These are phyloP conservation scores for Ceratocystis eucalypticola DNA, from an alignment of 2,329 filamentous ascomycete species.

Conservation along the genomic window DNA sequence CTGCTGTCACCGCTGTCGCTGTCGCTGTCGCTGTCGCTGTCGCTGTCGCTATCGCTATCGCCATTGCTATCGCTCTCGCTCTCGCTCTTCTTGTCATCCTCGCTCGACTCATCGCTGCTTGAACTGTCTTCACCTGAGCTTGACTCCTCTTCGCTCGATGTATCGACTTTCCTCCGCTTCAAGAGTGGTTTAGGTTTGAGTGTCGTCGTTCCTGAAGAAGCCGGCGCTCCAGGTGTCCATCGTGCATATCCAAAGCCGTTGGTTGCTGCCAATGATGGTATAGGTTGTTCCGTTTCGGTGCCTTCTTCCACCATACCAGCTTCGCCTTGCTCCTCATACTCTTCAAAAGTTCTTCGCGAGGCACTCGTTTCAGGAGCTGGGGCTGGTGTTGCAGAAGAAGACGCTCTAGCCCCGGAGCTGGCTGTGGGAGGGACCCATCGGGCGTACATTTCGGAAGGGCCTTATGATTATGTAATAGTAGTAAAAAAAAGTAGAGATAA, in stretches of 20 bases:
- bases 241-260: constrained; percentile 19
- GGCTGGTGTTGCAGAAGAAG: background rate
- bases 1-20: constrained; percentile 5
- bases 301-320: background rate
- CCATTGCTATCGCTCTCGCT: background rate
- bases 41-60: background rate
- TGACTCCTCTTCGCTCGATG: constrained; percentile 5
- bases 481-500: background rate
- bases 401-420: background rate
- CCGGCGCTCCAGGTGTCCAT: constrained; percentile 15
- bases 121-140: background rate
- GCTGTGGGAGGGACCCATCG: constrained; percentile 17
- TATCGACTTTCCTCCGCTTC: constrained; percentile 1
- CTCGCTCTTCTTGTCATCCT: background rate
- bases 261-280: constrained; percentile 1
- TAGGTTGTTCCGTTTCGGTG: background rate
- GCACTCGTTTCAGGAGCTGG: background rate
- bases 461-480: background rate
- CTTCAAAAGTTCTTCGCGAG: background rate
- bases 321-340: background rate
- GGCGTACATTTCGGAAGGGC: constrained; percentile 14
- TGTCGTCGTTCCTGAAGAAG: background rate
- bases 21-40: background rate
- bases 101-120: background rate
- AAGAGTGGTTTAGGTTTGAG: constrained; percentile 8